Evolutionary conservation across 305 asterid genomes (phyloP), one percentile per base, ranked within the genome.

Genomic region (Salvia sclarea): DNA sequence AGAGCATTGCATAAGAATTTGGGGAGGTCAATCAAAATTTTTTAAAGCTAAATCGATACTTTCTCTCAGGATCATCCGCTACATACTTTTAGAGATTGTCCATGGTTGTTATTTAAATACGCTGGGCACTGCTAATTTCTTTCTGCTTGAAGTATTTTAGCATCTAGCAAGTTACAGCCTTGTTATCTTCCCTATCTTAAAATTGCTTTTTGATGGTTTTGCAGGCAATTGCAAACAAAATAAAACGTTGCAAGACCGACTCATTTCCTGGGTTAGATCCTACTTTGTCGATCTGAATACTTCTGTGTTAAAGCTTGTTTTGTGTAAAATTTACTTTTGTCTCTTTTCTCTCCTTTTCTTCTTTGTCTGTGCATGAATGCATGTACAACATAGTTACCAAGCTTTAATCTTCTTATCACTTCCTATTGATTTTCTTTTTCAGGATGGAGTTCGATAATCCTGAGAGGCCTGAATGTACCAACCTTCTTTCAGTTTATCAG

Each of bases 221-320:
- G 79, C 79, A 94, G 99, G 92, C 72, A 10, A 85, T 89, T 72
- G 83, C 85, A 74, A 94, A 85, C 82, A 94, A 94, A 75, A 88
- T 91, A 70, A 91, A 91, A 68, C 97, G 98, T 66, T 94, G 98
- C 95, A 94, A 94, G 90, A 94, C 98, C 18, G 99, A 94, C 67
- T 81, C 98, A 21, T 85, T 91, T 79, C 68, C 90, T 2, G 89
- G 98, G 99, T 91, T 68, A 75, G 84, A 79, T 62, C 53, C 30
- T 59, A 30, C 59, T 50, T 35, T 64, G 47, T 22, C 45, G 21
- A 55, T 58, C 47, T 3, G 53, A 40, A 45, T 37, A 53, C 56
- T 54, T 45, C 31, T 11, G 38, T 64, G 41, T 52, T 50, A 55
- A 45, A 43, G 41, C 56, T 79, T 37, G 45, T 47, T 56, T 6